Conservation (phyloP, 176 grass and related monocot species). For the Aegilops tauschii region DNA sequence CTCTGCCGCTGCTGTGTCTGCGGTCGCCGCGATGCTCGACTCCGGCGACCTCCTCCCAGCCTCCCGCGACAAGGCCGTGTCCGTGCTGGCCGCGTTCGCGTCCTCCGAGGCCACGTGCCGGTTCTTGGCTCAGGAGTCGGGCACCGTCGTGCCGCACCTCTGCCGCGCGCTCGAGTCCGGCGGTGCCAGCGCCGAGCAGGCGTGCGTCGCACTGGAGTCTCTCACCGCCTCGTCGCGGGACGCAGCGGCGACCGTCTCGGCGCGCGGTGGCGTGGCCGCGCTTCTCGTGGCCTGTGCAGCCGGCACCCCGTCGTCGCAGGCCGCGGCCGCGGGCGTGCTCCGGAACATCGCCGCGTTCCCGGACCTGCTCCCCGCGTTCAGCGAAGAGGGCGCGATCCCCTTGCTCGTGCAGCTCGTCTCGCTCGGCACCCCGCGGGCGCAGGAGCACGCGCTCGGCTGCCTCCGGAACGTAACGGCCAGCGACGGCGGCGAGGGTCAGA, state of each 20-base stretch:
- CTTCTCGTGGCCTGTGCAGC: constrained; percentile 54
- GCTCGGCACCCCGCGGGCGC: constrained; percentile 56
- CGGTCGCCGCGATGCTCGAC: constrained; percentile 47
- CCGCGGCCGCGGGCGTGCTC: constrained; percentile 59
- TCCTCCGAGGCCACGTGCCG: constrained; percentile 21
- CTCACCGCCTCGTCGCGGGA: constrained; percentile 55
- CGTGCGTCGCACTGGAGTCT: constrained; percentile 43
- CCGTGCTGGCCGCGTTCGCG: constrained; percentile 40
- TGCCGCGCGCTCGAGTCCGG: constrained; percentile 47
- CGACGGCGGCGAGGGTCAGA: constrained; percentile 50
- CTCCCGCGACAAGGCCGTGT: constrained; percentile 42
- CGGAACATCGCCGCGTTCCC: constrained; percentile 49
- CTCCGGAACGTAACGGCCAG: constrained; percentile 58
- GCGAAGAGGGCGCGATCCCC: constrained; percentile 55
- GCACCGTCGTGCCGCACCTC: constrained; percentile 40
- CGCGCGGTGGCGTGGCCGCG: constrained; percentile 61
- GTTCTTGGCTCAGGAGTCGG: constrained; percentile 29
- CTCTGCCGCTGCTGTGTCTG: constrained; percentile 7
- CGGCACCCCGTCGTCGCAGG: constrained; percentile 63
- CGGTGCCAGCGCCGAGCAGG: constrained; percentile 22
- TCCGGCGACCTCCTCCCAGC: constrained; percentile 33
- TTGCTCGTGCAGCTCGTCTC: constrained; percentile 52
- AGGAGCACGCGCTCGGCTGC: constrained; percentile 62
- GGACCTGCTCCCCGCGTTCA: constrained; percentile 54
- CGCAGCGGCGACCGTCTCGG: constrained; percentile 34